Conservation (phyloP, 345 rosid genomes). For the Clarkia xantiana region DNA sequence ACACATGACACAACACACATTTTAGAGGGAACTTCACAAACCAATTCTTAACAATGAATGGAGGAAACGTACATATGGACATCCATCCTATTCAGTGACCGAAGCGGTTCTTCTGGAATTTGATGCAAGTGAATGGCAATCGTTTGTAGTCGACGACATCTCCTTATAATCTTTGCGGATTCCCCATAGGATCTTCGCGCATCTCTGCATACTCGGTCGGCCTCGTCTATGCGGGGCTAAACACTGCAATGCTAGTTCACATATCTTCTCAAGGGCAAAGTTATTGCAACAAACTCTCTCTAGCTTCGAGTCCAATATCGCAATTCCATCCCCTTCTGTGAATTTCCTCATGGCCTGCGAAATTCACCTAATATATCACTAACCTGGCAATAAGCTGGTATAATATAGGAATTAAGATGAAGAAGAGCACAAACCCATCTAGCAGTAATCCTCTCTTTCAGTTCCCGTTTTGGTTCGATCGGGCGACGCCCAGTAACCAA, state of each 20-base stretch:
- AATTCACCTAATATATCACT: background rate
- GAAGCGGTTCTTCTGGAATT: slow-evolving; percentile 21
- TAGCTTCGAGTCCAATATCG: slow-evolving; percentile 56
- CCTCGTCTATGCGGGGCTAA: slow-evolving; percentile 53
- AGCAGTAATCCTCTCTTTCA: slow-evolving; percentile 63
- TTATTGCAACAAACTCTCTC: slow-evolving; percentile 30
- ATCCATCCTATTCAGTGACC: slow-evolving; percentile 14
- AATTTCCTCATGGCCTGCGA: slow-evolving; percentile 75
- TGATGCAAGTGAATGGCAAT: slow-evolving; percentile 18
- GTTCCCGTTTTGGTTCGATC: slow-evolving; percentile 56
- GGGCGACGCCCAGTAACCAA: slow-evolving; percentile 77
- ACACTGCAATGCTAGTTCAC: slow-evolving; percentile 66
- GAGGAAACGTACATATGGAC: background rate
- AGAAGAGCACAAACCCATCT: slow-evolving; percentile 47
- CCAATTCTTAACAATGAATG: too few species aligned
- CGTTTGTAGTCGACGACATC: slow-evolving; percentile 13
- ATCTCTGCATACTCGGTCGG: slow-evolving; percentile 70
- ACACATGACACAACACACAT: too few species aligned
- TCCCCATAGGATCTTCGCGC: slow-evolving; percentile 77
- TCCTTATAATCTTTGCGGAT: slow-evolving; percentile 79
- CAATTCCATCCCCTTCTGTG: slow-evolving; percentile 41
- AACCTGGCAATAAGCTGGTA: background rate
- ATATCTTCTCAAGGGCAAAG: slow-evolving; percentile 51
- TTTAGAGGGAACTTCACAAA: too few species aligned
- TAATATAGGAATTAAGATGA: background rate